Base-by-base conservation (phyloP, 1,284 basidiomycete genomes). In the Sporisorium exsertum region DNA sequence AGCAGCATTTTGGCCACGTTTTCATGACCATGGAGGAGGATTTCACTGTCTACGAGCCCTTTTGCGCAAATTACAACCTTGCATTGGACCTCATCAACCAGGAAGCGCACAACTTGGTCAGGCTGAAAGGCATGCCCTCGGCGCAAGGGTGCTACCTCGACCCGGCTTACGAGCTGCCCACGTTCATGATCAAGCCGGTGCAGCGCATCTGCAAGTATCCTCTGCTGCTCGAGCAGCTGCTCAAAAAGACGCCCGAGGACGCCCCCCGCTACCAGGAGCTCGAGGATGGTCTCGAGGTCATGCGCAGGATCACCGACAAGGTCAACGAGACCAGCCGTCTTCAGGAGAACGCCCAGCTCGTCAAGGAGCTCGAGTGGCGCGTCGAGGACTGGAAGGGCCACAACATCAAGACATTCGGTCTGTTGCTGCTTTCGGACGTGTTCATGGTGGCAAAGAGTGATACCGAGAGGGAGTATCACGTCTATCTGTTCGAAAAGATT, bases 311-410 rank as follows among this genome's bases (percentile, higher is more conserved):
- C 81, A 93, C 96, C 15, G 94, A 94, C 86, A 93, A 92, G 86
- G 95, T 98, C 86, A 98, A 99, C 85, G 97, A 99, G 87, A 94
- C 93, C 35, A 91, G 95, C 86, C 90, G 96, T 57, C 90, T 87
- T 90, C 77, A 94, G 91, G 85, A 88, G 84, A 97, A 97, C 79
- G 87, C 90, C 49, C 91, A 91, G 79, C 94, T 94, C 2, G 94
- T 97, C 61, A 91, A 92, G 86, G 93, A 93, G 83, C 90, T 99
- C n/a, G 90, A 92, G 72, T 88, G 88, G 40, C 91, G 97, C 37
- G 95, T 99, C 56, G 95, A 97, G 77, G 96, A 99, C 86, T 99
- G 97, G 97, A 99, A 99, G 86, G 96, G 96, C 7, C 97, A 99
- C 87, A 93, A 96, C 83, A 89, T 97, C 47, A 91, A 91, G 78